phyloP scores from a whole-genome alignment of 805 yeast species.

The Starmerella floris region DNA sequence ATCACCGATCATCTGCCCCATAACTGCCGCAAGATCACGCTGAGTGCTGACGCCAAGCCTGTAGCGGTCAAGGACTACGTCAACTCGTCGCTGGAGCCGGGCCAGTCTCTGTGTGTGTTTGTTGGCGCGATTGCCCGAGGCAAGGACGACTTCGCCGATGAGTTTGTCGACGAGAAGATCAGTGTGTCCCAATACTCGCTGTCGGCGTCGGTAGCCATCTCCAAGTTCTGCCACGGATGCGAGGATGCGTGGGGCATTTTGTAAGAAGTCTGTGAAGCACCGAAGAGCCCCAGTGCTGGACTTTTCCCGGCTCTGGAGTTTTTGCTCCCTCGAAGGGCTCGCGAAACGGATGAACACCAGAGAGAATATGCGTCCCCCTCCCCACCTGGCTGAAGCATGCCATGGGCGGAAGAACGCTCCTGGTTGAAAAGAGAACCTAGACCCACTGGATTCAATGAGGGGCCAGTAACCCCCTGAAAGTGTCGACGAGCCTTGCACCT shows the following conservation, averaged over 20 bases:
- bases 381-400: no score
- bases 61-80: constrained; percentile 82
- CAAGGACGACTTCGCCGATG: constrained; percentile 93
- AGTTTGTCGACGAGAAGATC: constrained; percentile 87
- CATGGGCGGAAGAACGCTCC: no score
- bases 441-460: no score
- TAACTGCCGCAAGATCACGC: constrained; percentile 84
- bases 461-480: no score
- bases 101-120: constrained; percentile 92
- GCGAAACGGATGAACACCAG: no score
- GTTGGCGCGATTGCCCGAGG: constrained; percentile 99
- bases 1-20: constrained; percentile 94
- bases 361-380: no score
- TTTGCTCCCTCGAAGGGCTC: no score
- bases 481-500: no score
- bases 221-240: constrained; percentile 96
- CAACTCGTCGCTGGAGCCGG: constrained; percentile 51
- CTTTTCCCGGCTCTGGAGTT: no score
- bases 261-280: constrained; percentile 19
- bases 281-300: no score
- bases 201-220: constrained; percentile 95
- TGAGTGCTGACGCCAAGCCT: constrained; percentile 84
- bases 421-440: no score
- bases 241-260: constrained; percentile 93
- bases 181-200: constrained; percentile 92